These are phyloP conservation scores for Aspergillus floridensis DNA, from an alignment of 2,329 filamentous ascomycete genomes.

Conservation along the genomic window DNA sequence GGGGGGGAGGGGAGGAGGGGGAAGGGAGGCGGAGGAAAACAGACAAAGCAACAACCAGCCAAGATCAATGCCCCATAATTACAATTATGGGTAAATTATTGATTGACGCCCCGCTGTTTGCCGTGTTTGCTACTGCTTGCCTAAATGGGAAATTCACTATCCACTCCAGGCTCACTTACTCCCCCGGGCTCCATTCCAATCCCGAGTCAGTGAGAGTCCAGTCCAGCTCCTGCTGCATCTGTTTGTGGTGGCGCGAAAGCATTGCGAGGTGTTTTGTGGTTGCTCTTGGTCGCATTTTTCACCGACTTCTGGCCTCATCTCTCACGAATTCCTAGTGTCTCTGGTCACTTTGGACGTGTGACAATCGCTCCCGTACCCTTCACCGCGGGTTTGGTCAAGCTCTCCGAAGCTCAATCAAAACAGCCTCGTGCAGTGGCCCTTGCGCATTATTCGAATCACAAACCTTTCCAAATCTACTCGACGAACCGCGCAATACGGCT, in stretches of 20 bases:
- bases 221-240: not conserved
- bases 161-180: not conserved
- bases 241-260: no score
- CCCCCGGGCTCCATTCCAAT: no score
- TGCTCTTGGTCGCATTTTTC: not conserved
- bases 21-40: not conserved
- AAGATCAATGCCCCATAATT: no score
- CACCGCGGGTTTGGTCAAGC: not conserved
- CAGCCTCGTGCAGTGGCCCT: not conserved
- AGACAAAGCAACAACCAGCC: no score
- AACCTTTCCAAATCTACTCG: not conserved
- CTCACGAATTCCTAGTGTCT: no score
- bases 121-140: constrained; percentile 27
- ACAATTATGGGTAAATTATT: not conserved
- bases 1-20: not conserved
- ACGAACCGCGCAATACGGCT: not conserved
- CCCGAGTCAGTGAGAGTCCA: no score
- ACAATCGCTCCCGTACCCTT: not conserved
- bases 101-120: constrained; percentile 16
- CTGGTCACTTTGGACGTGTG: not conserved
- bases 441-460: not conserved
- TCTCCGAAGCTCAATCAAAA: not conserved
- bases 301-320: not conserved
- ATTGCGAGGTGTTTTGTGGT: no score
- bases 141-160: constrained; percentile 23